phyloP scores from a whole-genome alignment of 805 yeast genomes.

The Yarrowia keelungensis region DNA sequence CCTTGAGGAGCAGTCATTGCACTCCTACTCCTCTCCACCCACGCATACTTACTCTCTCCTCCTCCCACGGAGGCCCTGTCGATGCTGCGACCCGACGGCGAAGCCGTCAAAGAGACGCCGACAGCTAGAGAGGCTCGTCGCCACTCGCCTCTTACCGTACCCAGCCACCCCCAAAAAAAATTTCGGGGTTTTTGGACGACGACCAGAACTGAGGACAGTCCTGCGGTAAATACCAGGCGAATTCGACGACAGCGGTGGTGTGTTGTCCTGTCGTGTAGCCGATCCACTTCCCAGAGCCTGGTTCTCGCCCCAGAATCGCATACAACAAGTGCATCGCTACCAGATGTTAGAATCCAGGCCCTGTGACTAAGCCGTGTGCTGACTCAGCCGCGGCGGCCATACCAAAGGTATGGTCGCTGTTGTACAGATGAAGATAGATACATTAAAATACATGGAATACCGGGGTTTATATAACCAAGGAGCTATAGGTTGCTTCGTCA shows the following conservation, averaged over 20 bases:
- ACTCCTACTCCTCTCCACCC: background rate
- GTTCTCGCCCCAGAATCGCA: background rate
- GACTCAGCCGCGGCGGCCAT: no score
- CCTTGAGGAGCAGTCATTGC: background rate
- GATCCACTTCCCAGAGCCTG: background rate
- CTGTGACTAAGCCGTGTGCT: no score
- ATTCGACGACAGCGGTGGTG: background rate
- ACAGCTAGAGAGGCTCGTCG: constrained; percentile 8
- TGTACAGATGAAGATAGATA: no score
- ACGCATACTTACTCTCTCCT: background rate
- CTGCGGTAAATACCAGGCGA: background rate
- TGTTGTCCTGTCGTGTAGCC: background rate
- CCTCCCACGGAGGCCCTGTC: constrained; percentile 1
- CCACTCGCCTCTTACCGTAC: constrained; percentile 4
- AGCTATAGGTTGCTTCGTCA: no score
- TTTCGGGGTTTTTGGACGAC: background rate
- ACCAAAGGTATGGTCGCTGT: no score
- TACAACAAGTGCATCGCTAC: background rate
- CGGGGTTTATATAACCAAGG: no score
- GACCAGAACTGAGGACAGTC: background rate
- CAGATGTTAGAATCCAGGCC: background rate
- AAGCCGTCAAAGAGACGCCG: constrained; percentile 6
- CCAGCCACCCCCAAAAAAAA: constrained; percentile 3
- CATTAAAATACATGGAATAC: no score
- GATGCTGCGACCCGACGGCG: constrained; percentile 1